A percentile compares a stretch with the other conserved stretches of the same genome.
These are phyloP conservation scores for Apophysomyces sp. DNA, from an alignment of 371 early-diverging fungal species.

Conservation along the genomic window DNA sequence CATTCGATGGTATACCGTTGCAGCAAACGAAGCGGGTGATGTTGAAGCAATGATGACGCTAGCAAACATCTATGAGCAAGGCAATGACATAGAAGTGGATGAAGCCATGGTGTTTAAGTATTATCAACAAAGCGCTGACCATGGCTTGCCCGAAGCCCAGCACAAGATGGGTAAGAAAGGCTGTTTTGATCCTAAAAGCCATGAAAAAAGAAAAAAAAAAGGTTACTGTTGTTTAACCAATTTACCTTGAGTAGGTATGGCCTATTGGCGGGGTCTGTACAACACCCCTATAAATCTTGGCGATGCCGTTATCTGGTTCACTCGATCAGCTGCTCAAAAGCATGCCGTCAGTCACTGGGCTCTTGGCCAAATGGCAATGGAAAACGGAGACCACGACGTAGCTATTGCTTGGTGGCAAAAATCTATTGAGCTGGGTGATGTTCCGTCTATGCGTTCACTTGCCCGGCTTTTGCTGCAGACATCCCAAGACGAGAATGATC, in stretches of 20 bases:
- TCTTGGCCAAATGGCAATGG: slow-evolving; percentile 34
- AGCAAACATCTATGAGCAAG: slow-evolving; percentile 31
- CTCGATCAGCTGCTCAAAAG: slow-evolving; percentile 25
- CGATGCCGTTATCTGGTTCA: slow-evolving; percentile 34
- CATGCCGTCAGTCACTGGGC: slow-evolving; percentile 40
- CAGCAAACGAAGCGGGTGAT: slow-evolving; percentile 41
- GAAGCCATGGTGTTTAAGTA: slow-evolving; percentile 47
- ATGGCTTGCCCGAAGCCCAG: slow-evolving; percentile 30
- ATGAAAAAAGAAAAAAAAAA: too few species aligned
- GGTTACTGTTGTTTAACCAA: not conserved
- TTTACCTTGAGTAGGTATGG: slow-evolving; percentile 5
- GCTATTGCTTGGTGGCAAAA: slow-evolving; percentile 41
- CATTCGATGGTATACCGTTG: slow-evolving; percentile 28
- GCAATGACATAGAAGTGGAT: slow-evolving; percentile 16
- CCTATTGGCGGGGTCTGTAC: slow-evolving; percentile 36
- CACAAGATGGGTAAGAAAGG: slow-evolving; percentile 36
- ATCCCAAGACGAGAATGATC: not conserved
- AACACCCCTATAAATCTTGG: slow-evolving; percentile 23
- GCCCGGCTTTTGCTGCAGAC: slow-evolving; percentile 17
- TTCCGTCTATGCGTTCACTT: slow-evolving; percentile 26
- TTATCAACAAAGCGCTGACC: slow-evolving; percentile 39
- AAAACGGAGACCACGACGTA: slow-evolving; percentile 33
- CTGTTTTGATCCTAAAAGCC: too few species aligned
- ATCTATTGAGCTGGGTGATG: slow-evolving; percentile 37
- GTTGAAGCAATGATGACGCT: slow-evolving; percentile 39